Evolutionary conservation across 139 green algal genomes (phyloP), one percentile per base, ranked within the genome.

Genomic region (Tetratostichococcus sp.): DNA sequence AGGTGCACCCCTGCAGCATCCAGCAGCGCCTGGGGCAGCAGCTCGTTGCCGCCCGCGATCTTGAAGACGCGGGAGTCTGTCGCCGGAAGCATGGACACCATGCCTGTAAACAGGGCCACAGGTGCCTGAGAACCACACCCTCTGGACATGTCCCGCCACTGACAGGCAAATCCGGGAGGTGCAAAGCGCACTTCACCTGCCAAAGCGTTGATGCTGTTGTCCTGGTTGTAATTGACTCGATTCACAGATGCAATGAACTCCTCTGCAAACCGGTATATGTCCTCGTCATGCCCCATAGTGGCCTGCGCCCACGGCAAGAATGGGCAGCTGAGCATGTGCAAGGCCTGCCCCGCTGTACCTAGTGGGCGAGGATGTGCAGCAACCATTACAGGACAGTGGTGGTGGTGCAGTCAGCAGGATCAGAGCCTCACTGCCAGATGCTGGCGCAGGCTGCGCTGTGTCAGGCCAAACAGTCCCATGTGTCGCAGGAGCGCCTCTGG

Each of bases 211-310:
- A 93, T 34, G 19, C 65, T 25, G 65, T 86, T 91, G 74, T 33
- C 25, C 73, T 92, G 87, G 67, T 93, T 92, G 87, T 90, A 93
- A 77, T 92, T 89, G 65, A 82, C 73, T 3, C 79, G 72, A 67
- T 87, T 87, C 8, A 89, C 75, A 0, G 80, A 80, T 4, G 73
- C 87, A 8, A 82, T 78, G 22, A 90, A 43, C 74, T 92, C 86
- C 0, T 71, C 34, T 1, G 57, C 72, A 67, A 91, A 89, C 1
- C 32, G 30, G 11, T 65, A 35, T 22, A 74, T 70, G 5, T 72
- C 80, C 30, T 23, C 25, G n/a, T 35, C 43, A 14, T 30, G 43
- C 22, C 77, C 80, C 43, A 80, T 62, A 26, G 11, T 62, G 22
- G 2, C 19, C 50, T 62, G 50, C 14, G 39, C 8, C 39, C n/a